Evolutionary conservation across 2,329 filamentous ascomycete species (phyloP).

Genomic region (Penicillium sp.): DNA sequence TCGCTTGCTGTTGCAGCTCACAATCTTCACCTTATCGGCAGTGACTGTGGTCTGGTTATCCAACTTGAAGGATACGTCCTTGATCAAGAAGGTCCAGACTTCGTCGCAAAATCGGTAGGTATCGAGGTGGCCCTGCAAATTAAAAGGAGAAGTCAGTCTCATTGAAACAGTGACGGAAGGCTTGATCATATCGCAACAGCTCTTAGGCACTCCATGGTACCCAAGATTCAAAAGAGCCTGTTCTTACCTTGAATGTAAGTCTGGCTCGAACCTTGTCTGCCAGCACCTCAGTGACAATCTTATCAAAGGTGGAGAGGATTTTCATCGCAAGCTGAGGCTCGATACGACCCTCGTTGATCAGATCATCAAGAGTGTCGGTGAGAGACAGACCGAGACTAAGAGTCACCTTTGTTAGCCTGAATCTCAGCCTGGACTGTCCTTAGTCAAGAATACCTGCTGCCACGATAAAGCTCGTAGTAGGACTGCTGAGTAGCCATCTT

Average conservation of each 20-base stretch:
- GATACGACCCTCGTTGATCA: conserved; percentile 92
- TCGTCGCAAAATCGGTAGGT: conserved; percentile 99
- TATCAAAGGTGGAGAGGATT: conserved; percentile 93
- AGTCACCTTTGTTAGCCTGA: conserved; percentile 24
- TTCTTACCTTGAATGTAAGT: conserved; percentile 84
- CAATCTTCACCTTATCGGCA: conserved; percentile 96
- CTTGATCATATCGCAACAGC: not conserved
- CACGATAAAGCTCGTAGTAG: conserved; percentile 94
- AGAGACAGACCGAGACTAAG: conserved; percentile 84
- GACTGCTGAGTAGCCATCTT: conserved; percentile 54
- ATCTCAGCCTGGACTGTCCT: conserved; percentile 1
- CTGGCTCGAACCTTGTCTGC: conserved; percentile 90
- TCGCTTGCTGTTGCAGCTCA: conserved; percentile 92
- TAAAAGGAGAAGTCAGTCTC: conserved; percentile 14
- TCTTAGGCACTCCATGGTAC: not conserved
- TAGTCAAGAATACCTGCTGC: conserved; percentile 74
- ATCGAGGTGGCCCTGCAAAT: conserved; percentile 80
- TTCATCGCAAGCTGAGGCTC: conserved; percentile 99
- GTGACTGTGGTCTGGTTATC: conserved; percentile 74
- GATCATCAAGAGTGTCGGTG: conserved; percentile 93
- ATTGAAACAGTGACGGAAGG: not conserved
- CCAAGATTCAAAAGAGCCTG: not conserved
- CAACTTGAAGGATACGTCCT: conserved; percentile 98
- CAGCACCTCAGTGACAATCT: conserved; percentile 85
- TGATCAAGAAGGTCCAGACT: conserved; percentile 99